phyloP scores from a whole-genome alignment of 1,139 yeast genomes.

The Pichia sp. region DNA sequence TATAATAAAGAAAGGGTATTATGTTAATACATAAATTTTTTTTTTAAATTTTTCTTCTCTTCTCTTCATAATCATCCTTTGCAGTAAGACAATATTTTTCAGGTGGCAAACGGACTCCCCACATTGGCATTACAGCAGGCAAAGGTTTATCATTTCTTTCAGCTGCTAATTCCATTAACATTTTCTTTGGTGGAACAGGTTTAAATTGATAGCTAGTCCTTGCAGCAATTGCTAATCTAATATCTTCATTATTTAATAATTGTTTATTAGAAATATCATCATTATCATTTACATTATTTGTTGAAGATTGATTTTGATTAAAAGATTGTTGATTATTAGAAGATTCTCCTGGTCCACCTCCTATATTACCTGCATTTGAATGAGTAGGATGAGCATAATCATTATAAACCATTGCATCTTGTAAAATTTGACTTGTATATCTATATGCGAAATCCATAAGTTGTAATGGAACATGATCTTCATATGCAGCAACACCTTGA shows the following conservation, averaged over 20 bases:
- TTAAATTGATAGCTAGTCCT: conserved; percentile 91
- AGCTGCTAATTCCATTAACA: conserved; percentile 80
- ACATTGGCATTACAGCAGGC: conserved; percentile 86
- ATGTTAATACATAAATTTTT: too few species aligned
- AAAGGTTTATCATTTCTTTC: conserved; percentile 85
- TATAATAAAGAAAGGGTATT: too few species aligned
- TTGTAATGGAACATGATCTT: conserved; percentile 91
- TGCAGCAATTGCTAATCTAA: conserved; percentile 88
- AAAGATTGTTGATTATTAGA: not conserved
- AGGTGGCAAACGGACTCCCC: conserved; percentile 94
- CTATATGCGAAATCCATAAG: conserved; percentile 94
- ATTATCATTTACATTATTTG: not conserved
- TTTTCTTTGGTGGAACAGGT: conserved; percentile 88
- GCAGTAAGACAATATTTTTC: conserved; percentile 94
- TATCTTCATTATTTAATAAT: conserved; percentile 72
- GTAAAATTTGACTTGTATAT: conserved; percentile 78
- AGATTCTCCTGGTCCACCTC: not conserved
- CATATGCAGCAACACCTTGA: conserved; percentile 86
- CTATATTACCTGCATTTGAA: conserved; percentile 33
- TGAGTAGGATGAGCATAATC: conserved; percentile 60
- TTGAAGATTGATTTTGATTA: not conserved
- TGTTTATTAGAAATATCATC: conserved; percentile 5
- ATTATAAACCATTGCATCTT: conserved; percentile 81
- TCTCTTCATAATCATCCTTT: conserved; percentile 36
- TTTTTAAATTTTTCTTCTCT: not conserved